Percentiles rank a stretch among this genome's conserved stretches.
phyloP scores from a whole-genome alignment of 176 grass and related monocot species.

The Tillandsia fasciculata region DNA sequence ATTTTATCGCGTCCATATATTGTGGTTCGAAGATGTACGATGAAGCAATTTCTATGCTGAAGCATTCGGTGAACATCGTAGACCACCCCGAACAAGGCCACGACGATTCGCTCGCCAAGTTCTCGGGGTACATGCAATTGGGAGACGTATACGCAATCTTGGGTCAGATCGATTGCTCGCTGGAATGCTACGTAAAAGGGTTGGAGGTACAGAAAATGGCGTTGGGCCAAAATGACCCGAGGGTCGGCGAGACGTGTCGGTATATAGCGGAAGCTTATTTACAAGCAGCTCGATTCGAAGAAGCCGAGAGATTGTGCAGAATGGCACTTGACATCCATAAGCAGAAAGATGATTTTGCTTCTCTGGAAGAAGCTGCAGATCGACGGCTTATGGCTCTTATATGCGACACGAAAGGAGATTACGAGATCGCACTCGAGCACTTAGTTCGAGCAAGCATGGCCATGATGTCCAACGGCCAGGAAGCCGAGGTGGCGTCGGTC shows the following conservation, averaged over 20 bases:
- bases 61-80: conserved; percentile 17
- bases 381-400: conserved; percentile 23
- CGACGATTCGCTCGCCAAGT: conserved; percentile 17
- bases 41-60: conserved; percentile 20
- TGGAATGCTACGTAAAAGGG: conserved; percentile 17
- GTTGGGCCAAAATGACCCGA: conserved; percentile 13
- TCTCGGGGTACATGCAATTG: conserved; percentile 27
- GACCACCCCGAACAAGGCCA: conserved; percentile 11
- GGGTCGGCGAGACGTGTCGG: conserved; percentile 20
- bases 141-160: conserved; percentile 16
- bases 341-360: conserved; percentile 6
- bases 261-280: conserved; percentile 29
- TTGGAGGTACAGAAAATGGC: conserved; percentile 18
- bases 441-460: conserved; percentile 15
- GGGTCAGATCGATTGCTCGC: conserved; percentile 14
- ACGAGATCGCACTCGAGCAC: conserved; percentile 19
- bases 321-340: conserved; percentile 23
- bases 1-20: conserved; percentile 12
- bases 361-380: conserved; percentile 19
- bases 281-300: conserved; percentile 20
- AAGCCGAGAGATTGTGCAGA: conserved; percentile 18
- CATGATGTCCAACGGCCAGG: conserved; percentile 23
- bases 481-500: conserved; percentile 21
- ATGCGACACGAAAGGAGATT: conserved; percentile 15
- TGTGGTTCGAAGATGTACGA: conserved; percentile 7